Percentiles rank a stretch among this genome's conserved stretches.
Conservation (phyloP, 768 basidiomycete genomes). For the Boletus vinaceobasis region DNA sequence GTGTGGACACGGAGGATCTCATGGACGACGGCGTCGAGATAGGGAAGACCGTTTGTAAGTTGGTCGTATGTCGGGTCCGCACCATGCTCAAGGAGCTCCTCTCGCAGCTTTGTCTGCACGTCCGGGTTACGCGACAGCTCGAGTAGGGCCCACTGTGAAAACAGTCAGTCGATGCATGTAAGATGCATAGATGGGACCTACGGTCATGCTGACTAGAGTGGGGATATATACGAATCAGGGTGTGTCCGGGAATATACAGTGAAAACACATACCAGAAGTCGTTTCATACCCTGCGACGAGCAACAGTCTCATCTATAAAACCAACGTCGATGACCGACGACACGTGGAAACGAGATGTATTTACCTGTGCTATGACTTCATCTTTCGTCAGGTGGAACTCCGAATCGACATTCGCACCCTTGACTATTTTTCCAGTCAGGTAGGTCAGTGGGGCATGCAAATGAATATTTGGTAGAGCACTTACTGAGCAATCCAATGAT, state of each 20-base stretch:
- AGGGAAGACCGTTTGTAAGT: constrained; percentile 46
- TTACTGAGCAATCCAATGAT: constrained; percentile 26
- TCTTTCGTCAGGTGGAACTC: constrained; percentile 25
- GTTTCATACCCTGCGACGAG: constrained; percentile 24
- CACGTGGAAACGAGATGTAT: neutral
- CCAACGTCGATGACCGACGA: neutral
- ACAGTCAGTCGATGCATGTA: neutral
- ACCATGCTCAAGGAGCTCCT: constrained; percentile 43
- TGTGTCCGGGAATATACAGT: no score
- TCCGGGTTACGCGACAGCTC: constrained; percentile 46
- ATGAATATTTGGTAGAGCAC: constrained; percentile 17
- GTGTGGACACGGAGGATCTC: no score
- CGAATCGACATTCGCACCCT: constrained; percentile 28
- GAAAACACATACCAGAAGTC: constrained; percentile 12
- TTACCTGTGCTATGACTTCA: constrained; percentile 30
- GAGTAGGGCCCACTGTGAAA: constrained; percentile 52
- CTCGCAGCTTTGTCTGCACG: constrained; percentile 45
- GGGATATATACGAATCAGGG: neutral
- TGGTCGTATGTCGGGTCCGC: constrained; percentile 55
- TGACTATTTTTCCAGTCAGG: constrained; percentile 25
- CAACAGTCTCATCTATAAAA: constrained; percentile 14
- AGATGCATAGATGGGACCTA: neutral
- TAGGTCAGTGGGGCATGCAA: neutral
- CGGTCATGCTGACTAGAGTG: constrained; percentile 16
- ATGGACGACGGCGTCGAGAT: constrained; percentile 55